These are phyloP conservation scores for Claviceps sp. DNA, from an alignment of 2,329 filamentous ascomycete genomes.

Conservation along the genomic window DNA sequence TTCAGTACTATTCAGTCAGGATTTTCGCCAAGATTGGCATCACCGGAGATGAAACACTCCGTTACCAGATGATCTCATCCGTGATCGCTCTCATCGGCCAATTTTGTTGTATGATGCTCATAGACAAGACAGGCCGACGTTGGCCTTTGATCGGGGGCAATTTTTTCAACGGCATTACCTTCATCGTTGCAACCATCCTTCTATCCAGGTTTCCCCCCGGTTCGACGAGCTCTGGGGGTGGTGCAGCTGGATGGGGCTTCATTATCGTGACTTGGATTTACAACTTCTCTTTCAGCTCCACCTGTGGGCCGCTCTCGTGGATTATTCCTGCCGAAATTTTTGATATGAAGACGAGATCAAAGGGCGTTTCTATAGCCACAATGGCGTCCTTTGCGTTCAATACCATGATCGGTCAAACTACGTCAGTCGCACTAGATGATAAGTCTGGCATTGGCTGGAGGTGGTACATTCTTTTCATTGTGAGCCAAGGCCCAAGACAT, in stretches of 20 bases:
- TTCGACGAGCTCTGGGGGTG: neutral
- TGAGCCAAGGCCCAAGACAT: neutral
- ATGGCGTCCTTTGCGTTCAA: neutral
- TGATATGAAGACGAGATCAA: neutral
- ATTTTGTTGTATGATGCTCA: neutral
- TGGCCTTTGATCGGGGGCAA: neutral
- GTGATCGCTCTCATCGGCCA: neutral
- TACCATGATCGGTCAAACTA: neutral
- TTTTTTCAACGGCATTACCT: neutral
- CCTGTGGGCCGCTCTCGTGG: neutral
- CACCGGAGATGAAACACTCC: neutral
- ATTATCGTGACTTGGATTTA: neutral
- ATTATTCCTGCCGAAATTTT: neutral
- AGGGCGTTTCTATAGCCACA: neutral
- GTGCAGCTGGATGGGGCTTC: neutral
- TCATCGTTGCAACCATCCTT: neutral
- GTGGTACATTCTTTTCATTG: neutral
- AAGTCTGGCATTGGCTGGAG: neutral
- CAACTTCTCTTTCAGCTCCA: neutral
- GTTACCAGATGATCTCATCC: neutral
- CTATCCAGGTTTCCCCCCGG: neutral
- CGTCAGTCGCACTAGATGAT: neutral
- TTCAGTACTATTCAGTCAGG: neutral
- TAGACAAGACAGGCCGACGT: neutral
- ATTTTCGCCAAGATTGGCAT: slow-evolving; percentile 1